Conservation (phyloP, 1,284 basidiomycete species). For the Agroathelia rolfsii region DNA sequence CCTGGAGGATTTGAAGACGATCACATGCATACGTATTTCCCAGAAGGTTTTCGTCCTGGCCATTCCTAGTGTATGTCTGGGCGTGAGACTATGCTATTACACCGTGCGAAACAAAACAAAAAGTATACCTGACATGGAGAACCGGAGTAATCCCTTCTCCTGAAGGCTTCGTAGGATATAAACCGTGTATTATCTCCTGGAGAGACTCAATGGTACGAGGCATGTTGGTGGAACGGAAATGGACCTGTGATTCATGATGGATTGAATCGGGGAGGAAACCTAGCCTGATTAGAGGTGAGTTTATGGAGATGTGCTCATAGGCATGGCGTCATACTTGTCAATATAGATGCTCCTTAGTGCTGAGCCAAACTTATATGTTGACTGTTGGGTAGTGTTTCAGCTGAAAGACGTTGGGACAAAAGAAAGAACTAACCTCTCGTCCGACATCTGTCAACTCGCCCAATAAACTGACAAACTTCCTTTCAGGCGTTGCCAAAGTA, state of each 20-base stretch:
- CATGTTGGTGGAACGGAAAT: conserved; percentile 69
- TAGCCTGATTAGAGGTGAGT: conserved; percentile 32
- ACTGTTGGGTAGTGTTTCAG: conserved; percentile 31
- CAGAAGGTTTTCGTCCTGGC: conserved; percentile 64
- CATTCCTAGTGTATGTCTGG: too few relatives aligned
- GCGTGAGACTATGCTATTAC: too few relatives aligned
- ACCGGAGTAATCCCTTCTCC: conserved; percentile 34
- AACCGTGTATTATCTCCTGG: conserved; percentile 62
- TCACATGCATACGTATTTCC: conserved; percentile 63
- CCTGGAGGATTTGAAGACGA: conserved; percentile 49
- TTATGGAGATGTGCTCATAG: conserved; percentile 1
- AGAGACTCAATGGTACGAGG: conserved; percentile 70
- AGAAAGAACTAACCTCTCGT: conserved; percentile 35
- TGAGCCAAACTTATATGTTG: conserved; percentile 57
- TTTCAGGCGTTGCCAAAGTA: conserved; percentile 7
- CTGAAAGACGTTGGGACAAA: conserved; percentile 2
- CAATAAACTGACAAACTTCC: conserved; percentile 37
- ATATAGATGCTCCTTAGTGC: conserved; percentile 61
- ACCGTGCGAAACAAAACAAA: not conserved
- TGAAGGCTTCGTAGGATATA: conserved; percentile 53
- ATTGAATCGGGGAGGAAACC: conserved; percentile 52
- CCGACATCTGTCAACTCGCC: conserved; percentile 78
- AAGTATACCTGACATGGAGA: conserved; percentile 44
- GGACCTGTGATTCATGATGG: conserved; percentile 37
- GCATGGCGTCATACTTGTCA: conserved; percentile 38